These are phyloP conservation scores for Oidium heveae DNA, from an alignment of 2,329 filamentous ascomycete species.

Conservation along the genomic window DNA sequence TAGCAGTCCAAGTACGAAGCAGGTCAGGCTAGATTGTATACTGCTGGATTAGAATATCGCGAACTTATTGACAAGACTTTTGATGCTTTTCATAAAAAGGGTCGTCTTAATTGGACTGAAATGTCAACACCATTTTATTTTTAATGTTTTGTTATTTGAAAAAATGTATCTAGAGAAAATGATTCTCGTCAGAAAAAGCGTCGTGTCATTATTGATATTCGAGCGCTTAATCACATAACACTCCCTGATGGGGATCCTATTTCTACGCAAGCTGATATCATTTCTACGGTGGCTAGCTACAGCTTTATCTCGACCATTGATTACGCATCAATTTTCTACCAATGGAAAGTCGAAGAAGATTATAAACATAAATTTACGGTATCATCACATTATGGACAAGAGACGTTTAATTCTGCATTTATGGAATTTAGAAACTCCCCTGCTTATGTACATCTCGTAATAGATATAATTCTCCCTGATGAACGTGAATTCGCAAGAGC, in stretches of 20 bases:
- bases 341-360: neutral
- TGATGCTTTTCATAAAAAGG: neutral
- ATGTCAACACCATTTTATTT: neutral
- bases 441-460: no score
- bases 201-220: no score
- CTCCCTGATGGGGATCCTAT: neutral
- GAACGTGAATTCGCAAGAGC: no score
- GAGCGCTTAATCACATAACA: neutral
- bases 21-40: neutral
- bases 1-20: neutral
- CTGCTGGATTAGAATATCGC: neutral
- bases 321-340: neutral
- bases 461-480: no score
- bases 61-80: neutral
- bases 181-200: neutral
- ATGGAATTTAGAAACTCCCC: no score
- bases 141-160: no score
- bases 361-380: neutral
- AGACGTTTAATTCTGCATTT: neutral
- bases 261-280: no score
- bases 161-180: no score
- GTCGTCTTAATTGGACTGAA: neutral
- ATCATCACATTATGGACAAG: neutral
- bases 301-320: no score
- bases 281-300: neutral